phyloP scores from a whole-genome alignment of 139 green algal species.

The Chlamydomonas eustigma region DNA sequence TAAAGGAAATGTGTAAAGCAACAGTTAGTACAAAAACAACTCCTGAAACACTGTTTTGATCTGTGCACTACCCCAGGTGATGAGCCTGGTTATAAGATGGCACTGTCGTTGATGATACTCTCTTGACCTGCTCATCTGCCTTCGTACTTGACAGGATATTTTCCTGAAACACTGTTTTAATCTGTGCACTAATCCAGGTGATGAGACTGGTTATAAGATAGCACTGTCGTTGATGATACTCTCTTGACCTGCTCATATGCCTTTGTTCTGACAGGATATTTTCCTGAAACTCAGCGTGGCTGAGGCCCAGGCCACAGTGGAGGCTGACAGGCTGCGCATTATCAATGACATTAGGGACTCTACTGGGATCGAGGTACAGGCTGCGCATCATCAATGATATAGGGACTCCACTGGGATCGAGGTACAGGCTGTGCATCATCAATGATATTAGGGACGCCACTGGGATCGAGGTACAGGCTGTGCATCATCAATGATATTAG shows the following conservation, averaged over 20 bases:
- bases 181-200: neutral
- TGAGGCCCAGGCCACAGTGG: conserved; percentile 12
- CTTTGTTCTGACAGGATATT: neutral
- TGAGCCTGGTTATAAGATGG: neutral
- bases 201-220: neutral
- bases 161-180: neutral
- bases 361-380: conserved; percentile 8
- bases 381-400: neutral
- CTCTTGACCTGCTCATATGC: neutral
- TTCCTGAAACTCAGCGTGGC: conserved; percentile 12
- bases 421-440: neutral
- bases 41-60: neutral
- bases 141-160: too few relatives aligned
- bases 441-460: neutral
- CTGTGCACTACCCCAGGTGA: neutral
- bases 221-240: too few relatives aligned
- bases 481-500: neutral
- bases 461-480: neutral
- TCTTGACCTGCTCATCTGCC: too few relatives aligned
- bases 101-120: too few relatives aligned
- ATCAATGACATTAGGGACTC: conserved; percentile 7
- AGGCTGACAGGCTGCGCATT: conserved; percentile 4
- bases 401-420: neutral
- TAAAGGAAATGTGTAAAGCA: too few relatives aligned
- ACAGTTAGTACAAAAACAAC: neutral